A percentile compares a stretch with the other conserved stretches of the same genome.
Conservation (phyloP, 179 eudicot genomes). For the Patellifolia procumbens region DNA sequence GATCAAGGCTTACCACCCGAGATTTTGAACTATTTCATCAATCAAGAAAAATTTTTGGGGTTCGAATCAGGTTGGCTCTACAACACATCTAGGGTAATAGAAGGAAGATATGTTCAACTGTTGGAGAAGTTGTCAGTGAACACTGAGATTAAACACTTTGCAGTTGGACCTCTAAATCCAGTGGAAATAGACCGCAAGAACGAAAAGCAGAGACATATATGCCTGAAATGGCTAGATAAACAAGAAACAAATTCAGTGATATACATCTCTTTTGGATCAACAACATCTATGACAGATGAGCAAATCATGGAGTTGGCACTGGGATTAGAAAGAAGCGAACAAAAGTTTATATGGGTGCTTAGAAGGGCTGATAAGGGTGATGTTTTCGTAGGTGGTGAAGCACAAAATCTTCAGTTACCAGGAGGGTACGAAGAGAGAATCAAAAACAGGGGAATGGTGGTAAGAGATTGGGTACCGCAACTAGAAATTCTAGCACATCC, state of each 20-base stretch:
- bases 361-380: slow-evolving; percentile 36
- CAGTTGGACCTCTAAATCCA: slow-evolving; percentile 42
- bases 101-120: slow-evolving; percentile 39
- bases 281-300: slow-evolving; percentile 38
- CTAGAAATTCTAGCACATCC: slow-evolving; percentile 2
- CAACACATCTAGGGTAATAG: slow-evolving; percentile 40
- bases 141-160: slow-evolving; percentile 31
- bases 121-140: slow-evolving; percentile 25
- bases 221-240: slow-evolving; percentile 50
- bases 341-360: slow-evolving; percentile 24
- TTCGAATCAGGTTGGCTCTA: slow-evolving; percentile 34
- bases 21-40: slow-evolving; percentile 22
- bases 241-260: slow-evolving; percentile 33
- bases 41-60: slow-evolving; percentile 23
- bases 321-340: slow-evolving; percentile 2
- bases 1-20: slow-evolving; percentile 39
- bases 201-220: slow-evolving; percentile 22
- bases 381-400: slow-evolving; percentile 15
- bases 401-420: slow-evolving; percentile 23
- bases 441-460: slow-evolving; percentile 42
- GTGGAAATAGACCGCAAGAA: background rate
- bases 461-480: slow-evolving; percentile 36
- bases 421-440: slow-evolving; percentile 56
- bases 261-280: slow-evolving; percentile 61
- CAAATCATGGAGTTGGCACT: background rate